A percentile compares a stretch with the other conserved stretches of the same genome.
Conservation (phyloP, 1,284 basidiomycete genomes). For the Sanghuangporus sanghuang region DNA sequence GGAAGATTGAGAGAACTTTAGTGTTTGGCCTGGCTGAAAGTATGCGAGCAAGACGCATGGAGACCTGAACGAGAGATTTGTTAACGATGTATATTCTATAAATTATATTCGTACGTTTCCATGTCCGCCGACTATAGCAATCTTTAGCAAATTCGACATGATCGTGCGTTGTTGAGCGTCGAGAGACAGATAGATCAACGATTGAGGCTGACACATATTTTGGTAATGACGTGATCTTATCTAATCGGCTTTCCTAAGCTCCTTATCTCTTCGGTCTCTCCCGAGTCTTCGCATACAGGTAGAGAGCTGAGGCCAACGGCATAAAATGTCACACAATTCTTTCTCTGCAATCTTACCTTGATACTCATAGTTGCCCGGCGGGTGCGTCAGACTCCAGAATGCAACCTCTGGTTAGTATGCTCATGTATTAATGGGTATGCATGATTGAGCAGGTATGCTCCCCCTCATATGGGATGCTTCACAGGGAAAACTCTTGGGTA, state of each 20-base stretch:
- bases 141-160: conserved; percentile 22
- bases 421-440: too few relatives aligned
- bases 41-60: conserved; percentile 47
- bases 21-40: conserved; percentile 35
- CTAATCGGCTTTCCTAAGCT: background rate
- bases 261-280: too few relatives aligned
- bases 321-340: too few relatives aligned
- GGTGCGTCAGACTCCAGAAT: too few relatives aligned
- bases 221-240: background rate
- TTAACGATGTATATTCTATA: background rate
- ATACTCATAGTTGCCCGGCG: too few relatives aligned
- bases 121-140: conserved; percentile 47
- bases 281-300: too few relatives aligned
- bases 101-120: conserved; percentile 35
- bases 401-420: too few relatives aligned
- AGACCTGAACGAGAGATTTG: conserved; percentile 33
- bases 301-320: too few relatives aligned
- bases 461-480: too few relatives aligned
- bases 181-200: background rate
- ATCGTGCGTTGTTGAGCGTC: background rate
- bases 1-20: conserved; percentile 55
- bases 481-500: too few relatives aligned
- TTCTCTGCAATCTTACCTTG: too few relatives aligned
- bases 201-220: background rate
- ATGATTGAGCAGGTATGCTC: too few relatives aligned